Evolutionary conservation across 768 basidiomycete species (phyloP).

Genomic region (Exsudoporus frostii): DNA sequence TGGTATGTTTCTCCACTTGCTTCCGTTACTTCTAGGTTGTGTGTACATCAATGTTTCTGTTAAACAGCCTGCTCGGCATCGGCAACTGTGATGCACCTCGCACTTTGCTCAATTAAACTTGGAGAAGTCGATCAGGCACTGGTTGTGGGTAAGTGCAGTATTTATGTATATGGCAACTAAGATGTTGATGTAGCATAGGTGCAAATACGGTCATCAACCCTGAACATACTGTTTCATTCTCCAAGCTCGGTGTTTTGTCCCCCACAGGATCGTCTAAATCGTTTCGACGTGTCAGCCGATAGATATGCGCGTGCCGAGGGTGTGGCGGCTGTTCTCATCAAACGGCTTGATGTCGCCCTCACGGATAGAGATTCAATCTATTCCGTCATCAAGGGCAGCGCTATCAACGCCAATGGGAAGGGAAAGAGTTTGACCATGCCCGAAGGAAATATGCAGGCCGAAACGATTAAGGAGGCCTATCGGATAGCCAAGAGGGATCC

Average conservation of each 20-base stretch:
- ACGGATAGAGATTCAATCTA: slow-evolving; percentile 33
- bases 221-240: slow-evolving; percentile 26
- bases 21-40: too few relatives aligned
- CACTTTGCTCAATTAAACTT: slow-evolving; percentile 39
- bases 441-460: slow-evolving; percentile 32
- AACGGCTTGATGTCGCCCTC: slow-evolving; percentile 31
- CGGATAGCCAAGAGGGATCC: slow-evolving; percentile 28
- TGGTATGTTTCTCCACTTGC: slow-evolving; percentile 5
- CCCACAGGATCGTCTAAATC: slow-evolving; percentile 33
- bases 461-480: slow-evolving; percentile 34
- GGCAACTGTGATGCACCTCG: slow-evolving; percentile 47
- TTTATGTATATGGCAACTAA: background rate
- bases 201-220: slow-evolving; percentile 30
- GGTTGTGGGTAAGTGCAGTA: slow-evolving; percentile 28
- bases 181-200: slow-evolving; percentile 10
- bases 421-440: slow-evolving; percentile 36
- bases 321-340: slow-evolving; percentile 32
- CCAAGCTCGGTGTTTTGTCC: slow-evolving; percentile 34
- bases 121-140: slow-evolving; percentile 50
- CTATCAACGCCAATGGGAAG: slow-evolving; percentile 35
- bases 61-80: slow-evolving; percentile 41
- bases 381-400: slow-evolving; percentile 28
- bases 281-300: slow-evolving; percentile 31
- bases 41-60: background rate
- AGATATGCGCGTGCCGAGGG: slow-evolving; percentile 33